Base-by-base conservation (phyloP, 1,139 yeast species). In the Yamadazyma conglobata region DNA sequence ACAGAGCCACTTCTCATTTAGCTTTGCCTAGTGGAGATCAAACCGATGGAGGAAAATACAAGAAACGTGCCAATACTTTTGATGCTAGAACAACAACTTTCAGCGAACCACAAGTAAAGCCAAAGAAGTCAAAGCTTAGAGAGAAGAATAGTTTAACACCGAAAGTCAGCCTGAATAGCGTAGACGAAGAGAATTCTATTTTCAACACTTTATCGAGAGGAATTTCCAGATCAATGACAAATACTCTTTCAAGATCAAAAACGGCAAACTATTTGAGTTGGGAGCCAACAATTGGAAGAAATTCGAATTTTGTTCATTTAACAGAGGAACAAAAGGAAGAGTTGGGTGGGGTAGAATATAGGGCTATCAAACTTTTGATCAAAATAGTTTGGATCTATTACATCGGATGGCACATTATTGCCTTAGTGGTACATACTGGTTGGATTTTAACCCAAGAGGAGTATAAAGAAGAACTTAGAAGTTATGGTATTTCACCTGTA, bases 281-380 rank as follows among this genome's bases (percentile, higher is more conserved):
- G 89, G 74, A 73, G 16, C 97, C 98, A 0, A 87, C 88, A 0
- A 73, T 93, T 28, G 98, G 96, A n/a, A 74, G 97, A 53, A 93
- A 93, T 56, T 91, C 98, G 1, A 84, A 89, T 0, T 91, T 91
- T 63, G 84, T 86, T 3, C 82, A 82, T 18, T 59, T 91, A 34
- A 78, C 85, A 2, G 87, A 79, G 17, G 82, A 75, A 15, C 97
- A 93, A 54, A 87, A 87, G 47, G 94, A 84, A 38, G 99, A 91
- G 54, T 60, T 91, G 26, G 99, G 98, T 19, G 99, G 98, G 32
- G 96, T 91, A 8, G 99, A 91, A 52, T 93, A 91, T 51, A 73
- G 97, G 29, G 88, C 98, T 0, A 72, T 85, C 34, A 87, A 87
- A 48, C 60, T 88, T 9, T 61, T 91, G 34, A 77, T 86, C 33